Conservation (phyloP, 2,329 filamentous ascomycete species). For the Claviceps fusiformis region DNA sequence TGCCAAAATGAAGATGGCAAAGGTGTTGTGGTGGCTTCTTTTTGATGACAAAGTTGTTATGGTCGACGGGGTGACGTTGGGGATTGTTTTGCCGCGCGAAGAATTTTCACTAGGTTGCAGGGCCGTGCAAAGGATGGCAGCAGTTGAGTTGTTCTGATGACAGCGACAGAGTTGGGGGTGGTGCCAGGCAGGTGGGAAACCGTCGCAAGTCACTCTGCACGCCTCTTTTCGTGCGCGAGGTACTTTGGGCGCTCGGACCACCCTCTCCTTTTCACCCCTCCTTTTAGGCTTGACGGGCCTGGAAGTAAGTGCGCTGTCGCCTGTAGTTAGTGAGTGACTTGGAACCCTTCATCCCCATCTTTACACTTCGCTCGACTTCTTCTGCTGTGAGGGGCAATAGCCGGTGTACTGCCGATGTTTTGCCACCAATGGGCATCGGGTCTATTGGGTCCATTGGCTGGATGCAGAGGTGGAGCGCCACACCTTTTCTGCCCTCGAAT, state of each 20-base stretch:
- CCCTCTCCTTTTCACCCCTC: slow-evolving; percentile 18
- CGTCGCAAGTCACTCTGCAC: slow-evolving; percentile 7
- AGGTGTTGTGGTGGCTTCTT: slow-evolving; percentile 33
- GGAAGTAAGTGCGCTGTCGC: neutral
- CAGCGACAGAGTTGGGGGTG: neutral
- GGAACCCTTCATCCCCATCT: no score
- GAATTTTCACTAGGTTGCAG: slow-evolving; percentile 36
- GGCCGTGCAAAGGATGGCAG: slow-evolving; percentile 9
- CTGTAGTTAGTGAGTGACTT: neutral
- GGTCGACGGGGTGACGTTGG: slow-evolving; percentile 43
- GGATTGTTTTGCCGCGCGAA: slow-evolving; percentile 37
- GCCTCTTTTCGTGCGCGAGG: slow-evolving; percentile 7
- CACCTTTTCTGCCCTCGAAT: no score
- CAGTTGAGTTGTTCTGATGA: slow-evolving; percentile 2
- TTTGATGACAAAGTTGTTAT: slow-evolving; percentile 38
- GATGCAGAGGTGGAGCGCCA: no score
- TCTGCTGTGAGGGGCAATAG: neutral
- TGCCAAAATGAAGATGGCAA: slow-evolving; percentile 36
- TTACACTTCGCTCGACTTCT: neutral
- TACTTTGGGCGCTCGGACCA: slow-evolving; percentile 19
- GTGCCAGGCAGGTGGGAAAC: slow-evolving; percentile 7
- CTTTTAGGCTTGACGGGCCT: slow-evolving; percentile 7
- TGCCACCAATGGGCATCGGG: neutral
- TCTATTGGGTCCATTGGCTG: no score
- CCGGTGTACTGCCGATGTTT: neutral